Base-by-base conservation (phyloP, 2,329 filamentous ascomycete species). In the Trichoderma asperellum region DNA sequence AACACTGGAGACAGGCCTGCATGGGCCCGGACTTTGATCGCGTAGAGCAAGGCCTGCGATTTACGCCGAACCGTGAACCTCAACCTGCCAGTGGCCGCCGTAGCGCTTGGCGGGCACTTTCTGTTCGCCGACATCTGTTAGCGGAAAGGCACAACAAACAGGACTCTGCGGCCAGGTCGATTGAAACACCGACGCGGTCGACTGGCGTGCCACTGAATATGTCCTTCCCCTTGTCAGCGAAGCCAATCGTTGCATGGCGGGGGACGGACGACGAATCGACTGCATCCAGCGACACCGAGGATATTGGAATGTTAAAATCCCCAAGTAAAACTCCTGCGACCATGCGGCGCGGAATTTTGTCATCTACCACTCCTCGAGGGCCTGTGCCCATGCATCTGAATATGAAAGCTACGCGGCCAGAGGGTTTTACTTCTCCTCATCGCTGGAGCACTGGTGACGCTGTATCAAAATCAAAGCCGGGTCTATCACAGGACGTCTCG, bases 121-220 rank as follows among this genome's bases (percentile, higher is more conserved):
- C 75, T 24, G 73, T 72, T 11, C 73, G 74, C 63, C 74, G 74
- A 18, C 72, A 74, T 16, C 68, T 74, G 18, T 69, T 71, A 14
- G 75, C 70, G 60, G 75, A 75, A 52, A 71, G 72, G 7, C 72
- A 75, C 27, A 70, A 71, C 32, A 69, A 68, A 10, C 72, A 70
- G 21, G 74, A 75, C 47, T 71, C 73, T 40, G 58, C 71, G 1
- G 68, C 70, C 24, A 75, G 71, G 57, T 68, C 74, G 7, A 68
- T 81, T 16, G 79, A 81, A 59, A 85, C 83, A 8, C 83, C 83
- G 2, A 85, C 82, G n/a, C 82, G 82, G 61, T 81, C 82, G 79
- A 83, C 82, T 2, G 81, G 84, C 4, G 76, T 80, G 62, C 76
- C 80, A 7, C 76, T 80, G 35, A 77, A 80, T 5, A 77, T 81